Percentiles rank a stretch among this genome's conserved stretches.
phyloP scores from a whole-genome alignment of 352 stramenopile species.

The Phytophthora sojae region DNA sequence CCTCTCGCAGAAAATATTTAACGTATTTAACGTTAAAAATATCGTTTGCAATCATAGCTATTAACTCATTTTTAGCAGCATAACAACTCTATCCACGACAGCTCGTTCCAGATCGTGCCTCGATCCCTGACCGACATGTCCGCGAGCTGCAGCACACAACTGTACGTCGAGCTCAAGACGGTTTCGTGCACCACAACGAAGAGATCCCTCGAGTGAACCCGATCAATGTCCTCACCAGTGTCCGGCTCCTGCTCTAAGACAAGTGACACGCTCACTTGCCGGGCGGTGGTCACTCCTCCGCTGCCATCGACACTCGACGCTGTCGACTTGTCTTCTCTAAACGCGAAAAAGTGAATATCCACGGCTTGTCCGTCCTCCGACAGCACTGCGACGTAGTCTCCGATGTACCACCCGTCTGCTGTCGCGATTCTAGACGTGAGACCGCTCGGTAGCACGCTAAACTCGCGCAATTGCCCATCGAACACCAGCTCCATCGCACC shows the following conservation, averaged over 20 bases:
- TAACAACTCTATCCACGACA: not conserved
- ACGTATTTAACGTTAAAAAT: not conserved
- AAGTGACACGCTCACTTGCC: not conserved
- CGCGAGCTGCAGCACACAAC: not conserved
- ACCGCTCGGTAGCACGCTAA: constrained; percentile 4
- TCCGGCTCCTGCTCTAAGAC: not conserved
- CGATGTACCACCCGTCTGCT: constrained; percentile 2
- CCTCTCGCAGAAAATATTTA: not conserved
- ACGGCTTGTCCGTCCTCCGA: not conserved
- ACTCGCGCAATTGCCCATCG: not conserved
- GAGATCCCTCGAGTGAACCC: not conserved
- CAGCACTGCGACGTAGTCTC: constrained; percentile 3
- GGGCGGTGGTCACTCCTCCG: not conserved
- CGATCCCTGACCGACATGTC: not conserved
- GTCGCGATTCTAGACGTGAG: not conserved
- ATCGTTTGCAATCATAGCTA: not conserved
- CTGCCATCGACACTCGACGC: not conserved
- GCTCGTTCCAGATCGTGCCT: not conserved
- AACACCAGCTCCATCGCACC: constrained; percentile 13
- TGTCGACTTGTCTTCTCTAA: not conserved
- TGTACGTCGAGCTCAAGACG: not conserved
- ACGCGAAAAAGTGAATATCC: constrained; percentile 1
- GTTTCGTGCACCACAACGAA: constrained; percentile 1
- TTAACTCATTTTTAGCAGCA: not conserved
- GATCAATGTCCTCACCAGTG: not conserved